A percentile compares a stretch with the other conserved stretches of the same genome.
Evolutionary conservation across 345 rosid species (phyloP).

Genomic region (Brassica cretica): DNA sequence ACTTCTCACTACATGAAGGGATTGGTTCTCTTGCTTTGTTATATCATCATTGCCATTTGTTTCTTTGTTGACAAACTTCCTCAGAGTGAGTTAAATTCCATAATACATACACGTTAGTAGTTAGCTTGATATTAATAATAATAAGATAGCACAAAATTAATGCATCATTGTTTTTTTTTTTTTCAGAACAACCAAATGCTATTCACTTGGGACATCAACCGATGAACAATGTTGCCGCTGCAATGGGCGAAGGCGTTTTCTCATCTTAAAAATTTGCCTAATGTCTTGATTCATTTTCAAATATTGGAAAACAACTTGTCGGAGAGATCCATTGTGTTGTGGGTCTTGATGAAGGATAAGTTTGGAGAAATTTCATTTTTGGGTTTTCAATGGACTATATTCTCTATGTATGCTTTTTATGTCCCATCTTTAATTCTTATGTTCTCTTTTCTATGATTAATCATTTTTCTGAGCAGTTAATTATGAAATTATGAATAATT

Average conservation of each 20-base stretch:
- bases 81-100: conserved; percentile 45
- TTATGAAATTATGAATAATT: neutral
- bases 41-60: conserved; percentile 75
- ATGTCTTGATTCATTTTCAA: conserved; percentile 31
- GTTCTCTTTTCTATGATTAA: neutral
- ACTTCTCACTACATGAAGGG: conserved; percentile 97
- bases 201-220: conserved; percentile 26
- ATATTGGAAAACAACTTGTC: conserved; percentile 17
- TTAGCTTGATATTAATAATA: neutral
- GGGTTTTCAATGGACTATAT: neutral
- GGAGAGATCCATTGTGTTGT: conserved; percentile 17
- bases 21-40: conserved; percentile 72
- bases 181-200: conserved; percentile 38
- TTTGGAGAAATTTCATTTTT: neutral
- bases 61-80: conserved; percentile 75
- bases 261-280: conserved; percentile 25
- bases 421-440: neutral
- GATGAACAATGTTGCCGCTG: conserved; percentile 15
- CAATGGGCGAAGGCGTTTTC: conserved; percentile 20
- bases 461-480: neutral
- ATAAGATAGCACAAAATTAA: neutral
- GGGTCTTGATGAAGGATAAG: conserved; percentile 37
- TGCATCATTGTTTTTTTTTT: neutral
- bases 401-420: neutral
- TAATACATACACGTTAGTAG: neutral